Evolutionary conservation across 495 filamentous ascomycete species (phyloP), one percentile per base, ranked within the genome.

Genomic region (Penicillium diatomitis): DNA sequence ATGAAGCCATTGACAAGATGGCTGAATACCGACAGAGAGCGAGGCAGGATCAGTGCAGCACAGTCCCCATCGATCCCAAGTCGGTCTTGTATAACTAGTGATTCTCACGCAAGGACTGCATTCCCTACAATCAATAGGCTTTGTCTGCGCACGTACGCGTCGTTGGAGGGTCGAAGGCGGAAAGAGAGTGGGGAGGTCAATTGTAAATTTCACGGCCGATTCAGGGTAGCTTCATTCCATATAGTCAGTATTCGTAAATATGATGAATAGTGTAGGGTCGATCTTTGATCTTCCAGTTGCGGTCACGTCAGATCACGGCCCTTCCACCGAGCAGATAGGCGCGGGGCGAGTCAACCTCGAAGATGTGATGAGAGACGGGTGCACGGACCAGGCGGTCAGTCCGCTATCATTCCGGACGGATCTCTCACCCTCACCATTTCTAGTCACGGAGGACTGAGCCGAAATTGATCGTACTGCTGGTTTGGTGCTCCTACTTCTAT

Each of bases 41-140:
- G 12, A 46, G 9, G 8, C 32, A 10, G 56, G 49, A 60, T 73
- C 59, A 73, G 58, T 67, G 64, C 54, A 66, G 54, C 48, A 49
- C 52, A 49, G 54, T 68, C 57, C 62, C 71, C 69, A 74, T 74
- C 68, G 68, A 74, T 62, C 59, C 53, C 50, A 54, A 52, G 11
- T 50, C 51, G 57, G 51, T 49, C 20, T 20, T 20, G 64, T 51
- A 52, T 57, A 56, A 44, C 53, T 58, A 67, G 55, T 54, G 50
- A 63, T 36, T 52, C n/a, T 55, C 56, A 50, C 50, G 52, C 61
- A 54, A 68, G 64, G 57, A 60, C 66, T 60, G 63, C 71, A 74
- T 74, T 72, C 71, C 68, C 63, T 63, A 54, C 48, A 51, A 52
- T 46, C 40, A 32, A 52, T 47, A 43, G 38, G 48, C 12, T 42